Conservation (phyloP, 176 grass and related monocot genomes). For the Tuctoria greenei region DNA sequence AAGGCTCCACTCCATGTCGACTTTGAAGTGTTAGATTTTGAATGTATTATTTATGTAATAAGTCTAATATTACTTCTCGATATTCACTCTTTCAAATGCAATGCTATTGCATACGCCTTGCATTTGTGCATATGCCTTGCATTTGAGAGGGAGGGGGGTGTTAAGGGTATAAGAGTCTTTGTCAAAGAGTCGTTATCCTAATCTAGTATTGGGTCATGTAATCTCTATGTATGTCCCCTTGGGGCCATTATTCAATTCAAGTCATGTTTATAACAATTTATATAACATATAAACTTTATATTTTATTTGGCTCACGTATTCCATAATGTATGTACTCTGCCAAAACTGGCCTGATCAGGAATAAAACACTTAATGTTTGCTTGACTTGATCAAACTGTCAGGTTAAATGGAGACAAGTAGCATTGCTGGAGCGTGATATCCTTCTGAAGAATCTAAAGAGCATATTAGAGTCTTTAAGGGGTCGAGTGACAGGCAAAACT, state of each 20-base stretch:
- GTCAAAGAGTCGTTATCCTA: too few relatives aligned
- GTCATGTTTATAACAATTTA: neutral
- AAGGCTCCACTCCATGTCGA: too few relatives aligned
- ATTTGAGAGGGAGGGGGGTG: too few relatives aligned
- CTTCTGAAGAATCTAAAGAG: slow-evolving; percentile 81
- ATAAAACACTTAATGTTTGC: neutral
- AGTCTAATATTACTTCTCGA: too few relatives aligned
- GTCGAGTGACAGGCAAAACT: slow-evolving; percentile 61
- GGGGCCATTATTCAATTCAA: too few relatives aligned
- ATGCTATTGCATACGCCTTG: too few relatives aligned
- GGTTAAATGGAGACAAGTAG: slow-evolving; percentile 81
- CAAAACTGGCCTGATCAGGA: neutral
- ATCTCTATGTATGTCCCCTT: too few relatives aligned
- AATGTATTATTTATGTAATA: too few relatives aligned
- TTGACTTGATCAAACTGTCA: slow-evolving; percentile 36
- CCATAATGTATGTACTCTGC: neutral
- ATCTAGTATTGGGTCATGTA: too few relatives aligned
- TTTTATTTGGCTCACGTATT: neutral
- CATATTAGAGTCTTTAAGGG: slow-evolving; percentile 66
- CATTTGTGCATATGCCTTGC: too few relatives aligned
- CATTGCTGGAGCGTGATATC: slow-evolving; percentile 75
- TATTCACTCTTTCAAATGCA: too few relatives aligned
- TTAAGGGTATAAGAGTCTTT: neutral
- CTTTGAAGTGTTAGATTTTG: too few relatives aligned
- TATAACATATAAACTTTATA: neutral